Evolutionary conservation across 345 rosid genomes (phyloP).

Genomic region (Eucalyptus cloeziana): DNA sequence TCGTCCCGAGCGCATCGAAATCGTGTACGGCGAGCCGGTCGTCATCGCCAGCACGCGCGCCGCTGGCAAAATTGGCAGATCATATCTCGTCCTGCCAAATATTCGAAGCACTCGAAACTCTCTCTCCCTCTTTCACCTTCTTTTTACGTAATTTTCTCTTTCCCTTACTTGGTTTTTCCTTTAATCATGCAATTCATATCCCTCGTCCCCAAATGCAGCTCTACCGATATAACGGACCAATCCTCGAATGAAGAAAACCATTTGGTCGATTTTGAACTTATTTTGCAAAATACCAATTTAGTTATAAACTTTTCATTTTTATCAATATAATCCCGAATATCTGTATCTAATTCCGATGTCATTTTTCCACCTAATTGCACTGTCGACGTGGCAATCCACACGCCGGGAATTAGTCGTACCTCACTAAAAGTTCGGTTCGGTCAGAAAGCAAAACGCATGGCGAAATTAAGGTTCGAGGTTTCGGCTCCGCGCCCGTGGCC

Average conservation of each 20-base stretch:
- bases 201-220: not conserved
- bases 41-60: not conserved
- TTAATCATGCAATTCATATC: not conserved
- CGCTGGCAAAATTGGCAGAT: not conserved
- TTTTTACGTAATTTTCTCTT: not conserved
- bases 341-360: not conserved
- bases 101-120: not conserved
- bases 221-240: not conserved
- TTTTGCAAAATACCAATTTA: rapidly evolving
- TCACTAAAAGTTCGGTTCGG: not conserved
- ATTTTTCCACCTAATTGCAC: no score
- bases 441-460: rapidly evolving
- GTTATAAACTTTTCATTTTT: rapidly evolving
- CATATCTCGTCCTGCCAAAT: not conserved
- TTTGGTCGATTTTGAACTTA: rapidly evolving
- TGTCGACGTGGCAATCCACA: rapidly evolving
- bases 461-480: not conserved
- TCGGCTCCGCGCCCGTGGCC: not conserved
- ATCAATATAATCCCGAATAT: rapidly evolving
- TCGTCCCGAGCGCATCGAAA: not conserved
- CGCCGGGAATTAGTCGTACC: not conserved
- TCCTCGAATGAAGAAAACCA: not conserved
- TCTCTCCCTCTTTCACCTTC: not conserved
- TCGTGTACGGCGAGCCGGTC: not conserved
- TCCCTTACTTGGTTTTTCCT: not conserved